Percentiles rank a stretch among this genome's conserved stretches.
phyloP scores from a whole-genome alignment of 2,329 filamentous ascomycete species.

The Curvularia lunata region DNA sequence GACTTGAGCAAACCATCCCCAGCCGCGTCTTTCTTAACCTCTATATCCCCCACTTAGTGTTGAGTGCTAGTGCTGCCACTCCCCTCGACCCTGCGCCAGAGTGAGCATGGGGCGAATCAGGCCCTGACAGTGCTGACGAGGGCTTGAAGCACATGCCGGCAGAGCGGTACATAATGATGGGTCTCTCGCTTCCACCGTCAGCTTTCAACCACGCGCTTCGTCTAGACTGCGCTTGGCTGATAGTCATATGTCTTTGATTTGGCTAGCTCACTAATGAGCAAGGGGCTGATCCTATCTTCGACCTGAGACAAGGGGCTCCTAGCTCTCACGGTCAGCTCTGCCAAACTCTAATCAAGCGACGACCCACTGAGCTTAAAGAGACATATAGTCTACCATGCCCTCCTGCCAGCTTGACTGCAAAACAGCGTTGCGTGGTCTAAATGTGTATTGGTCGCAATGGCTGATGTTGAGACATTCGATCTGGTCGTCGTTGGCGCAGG shows the following conservation, averaged over 20 bases:
- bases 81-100: neutral
- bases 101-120: neutral
- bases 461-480: constrained; percentile 21
- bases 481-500: constrained; percentile 41
- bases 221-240: neutral
- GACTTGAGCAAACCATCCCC: neutral
- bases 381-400: neutral
- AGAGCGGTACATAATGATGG: neutral
- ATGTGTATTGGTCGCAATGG: neutral
- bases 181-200: neutral
- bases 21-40: neutral
- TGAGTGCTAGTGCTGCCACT: neutral
- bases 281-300: neutral
- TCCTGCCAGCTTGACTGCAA: neutral
- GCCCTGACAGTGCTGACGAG: neutral
- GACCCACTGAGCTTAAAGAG: neutral
- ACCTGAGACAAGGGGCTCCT: neutral
- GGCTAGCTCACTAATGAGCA: neutral
- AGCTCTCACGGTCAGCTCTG: neutral
- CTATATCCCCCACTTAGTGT: neutral
- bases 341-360: neutral
- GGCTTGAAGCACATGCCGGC: neutral
- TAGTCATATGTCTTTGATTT: neutral
- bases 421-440: neutral
- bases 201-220: neutral